Percentiles rank a stretch among this genome's conserved stretches.
Conservation (phyloP, 345 rosid species). For the thale cress (Arabidopsis thaliana) region DNA sequence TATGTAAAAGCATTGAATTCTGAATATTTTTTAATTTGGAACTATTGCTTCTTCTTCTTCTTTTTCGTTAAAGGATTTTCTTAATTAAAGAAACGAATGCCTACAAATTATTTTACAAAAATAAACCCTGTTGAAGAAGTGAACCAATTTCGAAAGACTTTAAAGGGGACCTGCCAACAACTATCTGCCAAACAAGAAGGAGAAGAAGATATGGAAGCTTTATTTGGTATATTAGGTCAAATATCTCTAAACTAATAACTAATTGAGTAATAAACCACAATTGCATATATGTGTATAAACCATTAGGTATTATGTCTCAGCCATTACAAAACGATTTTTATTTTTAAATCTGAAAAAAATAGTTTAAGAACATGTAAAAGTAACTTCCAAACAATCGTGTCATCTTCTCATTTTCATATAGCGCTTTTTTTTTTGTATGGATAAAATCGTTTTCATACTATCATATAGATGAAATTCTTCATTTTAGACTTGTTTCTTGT, state of each 20-base stretch:
- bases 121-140: conserved; percentile 20
- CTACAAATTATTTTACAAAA: background rate
- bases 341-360: background rate
- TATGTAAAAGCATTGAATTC: background rate
- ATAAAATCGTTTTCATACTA: no score
- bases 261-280: background rate
- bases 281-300: background rate
- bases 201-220: conserved; percentile 29
- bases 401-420: no score
- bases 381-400: conserved; percentile 13
- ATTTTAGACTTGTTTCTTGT: conserved; percentile 7
- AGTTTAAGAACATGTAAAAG: conserved; percentile 4
- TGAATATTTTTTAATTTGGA: background rate
- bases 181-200: conserved; percentile 28
- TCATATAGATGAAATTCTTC: background rate
- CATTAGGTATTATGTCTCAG: conserved; percentile 14
- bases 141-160: conserved; percentile 8
- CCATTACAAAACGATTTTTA: background rate
- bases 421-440: no score
- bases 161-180: conserved; percentile 31
- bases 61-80: background rate
- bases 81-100: background rate
- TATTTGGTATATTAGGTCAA: conserved; percentile 36
- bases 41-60: background rate
- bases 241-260: background rate